phyloP scores from a whole-genome alignment of 345 rosid genomes.

The Eucalyptus polyanthemos region DNA sequence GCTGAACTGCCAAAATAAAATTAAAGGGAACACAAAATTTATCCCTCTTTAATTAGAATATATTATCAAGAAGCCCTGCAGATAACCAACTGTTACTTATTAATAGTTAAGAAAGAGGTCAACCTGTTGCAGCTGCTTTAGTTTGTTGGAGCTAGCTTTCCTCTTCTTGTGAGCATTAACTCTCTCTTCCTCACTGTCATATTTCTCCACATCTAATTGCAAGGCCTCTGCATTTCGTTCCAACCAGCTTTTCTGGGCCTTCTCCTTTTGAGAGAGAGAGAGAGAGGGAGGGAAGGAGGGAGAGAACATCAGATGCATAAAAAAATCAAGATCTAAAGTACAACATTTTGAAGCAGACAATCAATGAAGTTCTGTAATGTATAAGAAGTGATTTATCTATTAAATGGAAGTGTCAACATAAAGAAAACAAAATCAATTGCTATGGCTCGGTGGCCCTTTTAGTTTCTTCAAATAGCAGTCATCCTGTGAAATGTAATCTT shows the following conservation, averaged over 20 bases:
- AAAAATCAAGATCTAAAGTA: neutral
- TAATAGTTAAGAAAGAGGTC: neutral
- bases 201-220: constrained; percentile 55
- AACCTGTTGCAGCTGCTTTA: constrained; percentile 68
- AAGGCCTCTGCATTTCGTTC: constrained; percentile 70
- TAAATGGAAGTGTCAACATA: neutral
- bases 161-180: constrained; percentile 48
- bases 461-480: neutral
- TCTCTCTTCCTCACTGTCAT: constrained; percentile 88
- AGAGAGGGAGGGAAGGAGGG: neutral
- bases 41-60: neutral
- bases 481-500: neutral
- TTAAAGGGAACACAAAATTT: neutral
- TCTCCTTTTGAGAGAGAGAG: constrained; percentile 31
- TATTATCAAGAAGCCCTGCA: neutral
- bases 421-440: neutral
- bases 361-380: neutral
- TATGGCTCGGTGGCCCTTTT: neutral
- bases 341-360: neutral
- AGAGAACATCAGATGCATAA: neutral
- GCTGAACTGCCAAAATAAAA: neutral
- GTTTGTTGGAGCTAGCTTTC: constrained; percentile 40
- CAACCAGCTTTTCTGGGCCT: constrained; percentile 73
- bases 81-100: neutral
- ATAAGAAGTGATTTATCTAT: neutral